A percentile compares a stretch with the other conserved stretches of the same genome.
Conservation (phyloP, 768 basidiomycete species). For the Pleurotus pulmonarius region DNA sequence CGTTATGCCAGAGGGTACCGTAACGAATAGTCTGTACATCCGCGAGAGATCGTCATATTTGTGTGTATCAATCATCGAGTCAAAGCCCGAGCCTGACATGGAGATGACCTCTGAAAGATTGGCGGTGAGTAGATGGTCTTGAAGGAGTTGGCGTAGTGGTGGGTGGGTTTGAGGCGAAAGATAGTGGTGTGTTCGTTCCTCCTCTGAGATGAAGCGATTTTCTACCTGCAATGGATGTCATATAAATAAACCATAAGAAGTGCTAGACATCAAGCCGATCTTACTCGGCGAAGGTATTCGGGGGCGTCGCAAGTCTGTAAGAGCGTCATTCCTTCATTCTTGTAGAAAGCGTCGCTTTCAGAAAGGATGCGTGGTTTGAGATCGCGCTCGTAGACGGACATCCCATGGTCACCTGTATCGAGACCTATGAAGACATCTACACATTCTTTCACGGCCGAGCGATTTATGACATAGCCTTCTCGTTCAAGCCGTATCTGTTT, state of each 20-base stretch:
- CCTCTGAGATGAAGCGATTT: conserved; percentile 76
- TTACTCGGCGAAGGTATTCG: conserved; percentile 76
- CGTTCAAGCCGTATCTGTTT: conserved; percentile 88
- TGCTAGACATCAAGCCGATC: conserved; percentile 19
- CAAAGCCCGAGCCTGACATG: conserved; percentile 82
- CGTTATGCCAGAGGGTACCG: conserved; percentile 63
- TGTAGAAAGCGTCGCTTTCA: conserved; percentile 79
- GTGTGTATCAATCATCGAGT: conserved; percentile 81
- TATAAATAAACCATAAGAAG: conserved; percentile 6
- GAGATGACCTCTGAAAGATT: conserved; percentile 74
- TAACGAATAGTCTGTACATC: conserved; percentile 71
- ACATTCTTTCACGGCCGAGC: conserved; percentile 86
- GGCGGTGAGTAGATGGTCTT: conserved; percentile 70
- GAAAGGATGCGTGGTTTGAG: conserved; percentile 79
- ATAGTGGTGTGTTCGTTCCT: conserved; percentile 82
- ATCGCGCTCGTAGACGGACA: conserved; percentile 75
- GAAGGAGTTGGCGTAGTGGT: conserved; percentile 71
- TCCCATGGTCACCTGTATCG: conserved; percentile 40
- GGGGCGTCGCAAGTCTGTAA: conserved; percentile 75
- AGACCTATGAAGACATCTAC: conserved; percentile 82
- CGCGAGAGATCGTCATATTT: conserved; percentile 74
- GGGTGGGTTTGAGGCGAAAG: conserved; percentile 69
- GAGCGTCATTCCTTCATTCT: conserved; percentile 64
- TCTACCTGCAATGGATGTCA: conserved; percentile 56
- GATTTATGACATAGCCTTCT: conserved; percentile 85